Evolutionary conservation across 352 stramenopile genomes (phyloP).

Genomic region (Thalassiosira exigua): DNA sequence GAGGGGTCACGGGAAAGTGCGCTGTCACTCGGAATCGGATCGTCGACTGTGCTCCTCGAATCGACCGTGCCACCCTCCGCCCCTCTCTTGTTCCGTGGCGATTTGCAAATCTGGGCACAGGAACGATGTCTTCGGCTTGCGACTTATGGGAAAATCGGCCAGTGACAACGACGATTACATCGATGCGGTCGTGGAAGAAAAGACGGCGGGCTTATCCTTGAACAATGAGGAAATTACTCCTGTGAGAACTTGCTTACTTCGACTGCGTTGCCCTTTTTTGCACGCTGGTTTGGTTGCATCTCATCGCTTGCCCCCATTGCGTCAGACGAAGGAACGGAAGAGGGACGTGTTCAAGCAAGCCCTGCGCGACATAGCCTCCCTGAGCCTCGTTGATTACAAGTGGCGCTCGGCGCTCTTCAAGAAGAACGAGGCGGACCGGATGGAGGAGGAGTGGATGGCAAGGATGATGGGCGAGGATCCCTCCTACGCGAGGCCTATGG

Average conservation of each 20-base stretch:
- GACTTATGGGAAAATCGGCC: no score
- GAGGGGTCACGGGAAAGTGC: no score
- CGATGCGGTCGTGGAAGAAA: conserved; percentile 58
- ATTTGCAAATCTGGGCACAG: no score
- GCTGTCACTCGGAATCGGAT: no score
- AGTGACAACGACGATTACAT: conserved; percentile 48
- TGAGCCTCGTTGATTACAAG: conserved; percentile 81
- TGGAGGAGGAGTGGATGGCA: conserved; percentile 75
- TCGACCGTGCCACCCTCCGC: no score
- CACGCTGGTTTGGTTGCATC: not conserved
- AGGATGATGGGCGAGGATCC: conserved; percentile 79
- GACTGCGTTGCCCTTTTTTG: no score
- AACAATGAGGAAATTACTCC: conserved; percentile 37
- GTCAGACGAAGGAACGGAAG: conserved; percentile 43
- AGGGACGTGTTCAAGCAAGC: conserved; percentile 59
- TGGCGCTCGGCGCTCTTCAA: conserved; percentile 79
- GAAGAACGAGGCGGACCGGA: conserved; percentile 74
- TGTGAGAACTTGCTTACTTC: no score
- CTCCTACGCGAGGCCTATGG: conserved; percentile 80
- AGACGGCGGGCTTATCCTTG: conserved; percentile 32
- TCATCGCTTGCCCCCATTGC: not conserved
- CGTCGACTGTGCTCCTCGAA: no score
- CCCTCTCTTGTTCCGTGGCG: no score
- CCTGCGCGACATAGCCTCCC: conserved; percentile 62
- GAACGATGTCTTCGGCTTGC: no score